A percentile compares a stretch with the other conserved stretches of the same genome.
Evolutionary conservation across 225 moss, liverwort and hornwort genomes (phyloP).

Genomic region (Physcomitrellopsis africana): DNA sequence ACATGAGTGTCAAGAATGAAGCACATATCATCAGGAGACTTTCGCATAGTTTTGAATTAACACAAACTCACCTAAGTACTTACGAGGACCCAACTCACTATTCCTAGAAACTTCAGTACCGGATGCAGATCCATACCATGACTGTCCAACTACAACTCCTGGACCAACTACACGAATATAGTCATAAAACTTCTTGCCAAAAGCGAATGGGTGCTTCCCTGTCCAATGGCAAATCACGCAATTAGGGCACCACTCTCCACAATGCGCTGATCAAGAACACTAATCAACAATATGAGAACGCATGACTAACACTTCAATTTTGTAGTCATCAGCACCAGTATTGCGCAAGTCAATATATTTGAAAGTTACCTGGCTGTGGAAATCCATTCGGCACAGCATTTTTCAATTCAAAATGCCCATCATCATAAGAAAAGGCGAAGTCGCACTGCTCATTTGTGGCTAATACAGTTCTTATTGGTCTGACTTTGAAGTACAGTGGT

Average conservation of each 20-base stretch:
- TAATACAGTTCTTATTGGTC: slow-evolving; percentile 60
- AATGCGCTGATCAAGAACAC: slow-evolving; percentile 2
- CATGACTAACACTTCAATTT: background rate
- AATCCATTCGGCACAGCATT: slow-evolving; percentile 69
- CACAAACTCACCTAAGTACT: slow-evolving; percentile 70
- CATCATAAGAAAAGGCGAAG: slow-evolving; percentile 71
- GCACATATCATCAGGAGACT: slow-evolving; percentile 7
- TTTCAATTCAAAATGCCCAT: slow-evolving; percentile 75
- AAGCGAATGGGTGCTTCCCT: slow-evolving; percentile 77
- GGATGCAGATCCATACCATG: slow-evolving; percentile 58
- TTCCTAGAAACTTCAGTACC: slow-evolving; percentile 39
- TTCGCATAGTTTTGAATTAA: slow-evolving; percentile 54
- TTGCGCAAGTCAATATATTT: background rate
- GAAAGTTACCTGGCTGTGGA: slow-evolving; percentile 77
- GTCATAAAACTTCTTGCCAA: slow-evolving; percentile 72
- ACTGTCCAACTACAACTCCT: slow-evolving; percentile 88
- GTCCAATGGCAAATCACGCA: slow-evolving; percentile 21
- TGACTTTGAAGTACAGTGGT: slow-evolving; percentile 87
- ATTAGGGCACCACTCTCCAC: slow-evolving; percentile 24
- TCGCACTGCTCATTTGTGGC: slow-evolving; percentile 84
- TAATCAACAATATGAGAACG: slow-evolving; percentile 5
- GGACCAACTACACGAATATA: slow-evolving; percentile 92
- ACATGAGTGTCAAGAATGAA: background rate
- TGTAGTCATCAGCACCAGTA: background rate
- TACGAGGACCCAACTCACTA: slow-evolving; percentile 41